Evolutionary conservation across 2,329 filamentous ascomycete species (phyloP).

Genomic region (Alternaria ethzedia): DNA sequence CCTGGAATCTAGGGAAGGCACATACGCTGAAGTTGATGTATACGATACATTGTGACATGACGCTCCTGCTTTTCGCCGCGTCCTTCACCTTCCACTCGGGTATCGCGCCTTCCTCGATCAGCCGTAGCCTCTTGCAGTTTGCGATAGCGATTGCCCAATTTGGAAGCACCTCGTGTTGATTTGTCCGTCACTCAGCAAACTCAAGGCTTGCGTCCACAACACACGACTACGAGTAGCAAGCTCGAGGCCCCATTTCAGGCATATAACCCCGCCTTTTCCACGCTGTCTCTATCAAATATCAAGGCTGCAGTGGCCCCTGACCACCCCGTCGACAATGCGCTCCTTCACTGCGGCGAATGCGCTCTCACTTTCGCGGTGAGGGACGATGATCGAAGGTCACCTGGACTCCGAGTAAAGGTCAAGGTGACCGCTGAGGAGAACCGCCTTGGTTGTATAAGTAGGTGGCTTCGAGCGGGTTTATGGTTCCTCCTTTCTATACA

Average conservation of each 20-base stretch:
- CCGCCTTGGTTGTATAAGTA: not conserved
- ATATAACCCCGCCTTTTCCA: too few relatives aligned
- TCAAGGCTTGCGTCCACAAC: not conserved
- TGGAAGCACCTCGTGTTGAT: too few relatives aligned
- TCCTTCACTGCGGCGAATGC: not conserved
- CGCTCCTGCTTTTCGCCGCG: too few relatives aligned
- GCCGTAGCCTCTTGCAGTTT: too few relatives aligned
- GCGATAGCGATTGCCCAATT: too few relatives aligned
- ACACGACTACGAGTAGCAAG: not conserved
- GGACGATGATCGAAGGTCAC: not conserved
- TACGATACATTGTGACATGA: too few relatives aligned
- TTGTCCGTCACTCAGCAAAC: not conserved
- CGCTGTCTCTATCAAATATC: too few relatives aligned
- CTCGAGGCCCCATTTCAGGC: too few relatives aligned
- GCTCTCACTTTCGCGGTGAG: not conserved
- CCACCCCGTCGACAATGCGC: not conserved
- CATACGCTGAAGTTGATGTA: too few relatives aligned
- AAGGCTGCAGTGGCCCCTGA: not conserved
- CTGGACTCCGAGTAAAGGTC: not conserved
- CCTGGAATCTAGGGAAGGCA: too few relatives aligned
- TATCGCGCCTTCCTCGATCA: too few relatives aligned
- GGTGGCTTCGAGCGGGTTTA: not conserved
- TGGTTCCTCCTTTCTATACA: not conserved
- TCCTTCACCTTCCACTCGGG: too few relatives aligned
- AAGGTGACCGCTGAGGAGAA: not conserved